Percentiles rank a stretch among this genome's conserved stretches.
phyloP scores from a whole-genome alignment of 169 alveolate species.

The Plasmodium berghei region DNA sequence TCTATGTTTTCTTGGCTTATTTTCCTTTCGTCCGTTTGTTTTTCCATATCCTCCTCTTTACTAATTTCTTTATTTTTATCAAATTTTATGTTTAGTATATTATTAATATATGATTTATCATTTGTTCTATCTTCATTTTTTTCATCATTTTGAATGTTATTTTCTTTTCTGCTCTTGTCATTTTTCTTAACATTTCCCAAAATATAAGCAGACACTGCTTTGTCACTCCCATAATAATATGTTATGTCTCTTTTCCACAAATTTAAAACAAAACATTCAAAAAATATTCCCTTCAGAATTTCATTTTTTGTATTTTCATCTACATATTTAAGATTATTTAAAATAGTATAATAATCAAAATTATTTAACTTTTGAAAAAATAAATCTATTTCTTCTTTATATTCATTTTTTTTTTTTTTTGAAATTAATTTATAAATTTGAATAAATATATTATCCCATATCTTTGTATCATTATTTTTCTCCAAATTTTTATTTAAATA shows the following conservation, averaged over 20 bases:
- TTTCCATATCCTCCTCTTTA: neutral
- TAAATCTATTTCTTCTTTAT: constrained; percentile 17
- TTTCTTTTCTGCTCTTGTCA: neutral
- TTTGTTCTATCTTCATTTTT: neutral
- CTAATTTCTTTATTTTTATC: neutral
- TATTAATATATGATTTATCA: constrained; percentile 29
- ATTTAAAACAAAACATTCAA: constrained; percentile 40
- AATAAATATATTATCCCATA: constrained; percentile 51
- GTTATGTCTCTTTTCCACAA: constrained; percentile 51
- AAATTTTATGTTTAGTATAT: neutral
- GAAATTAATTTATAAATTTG: constrained; percentile 48
- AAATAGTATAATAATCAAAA: constrained; percentile 22
- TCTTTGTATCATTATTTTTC: constrained; percentile 8
- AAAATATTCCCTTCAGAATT: constrained; percentile 30
- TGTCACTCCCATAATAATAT: neutral
- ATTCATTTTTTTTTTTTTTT: constrained; percentile 32
- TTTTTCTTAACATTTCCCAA: neutral
- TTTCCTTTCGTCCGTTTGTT: neutral
- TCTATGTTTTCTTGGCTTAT: neutral
- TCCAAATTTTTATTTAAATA: constrained; percentile 24
- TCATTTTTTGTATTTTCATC: constrained; percentile 43
- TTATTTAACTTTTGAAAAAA: constrained; percentile 29
- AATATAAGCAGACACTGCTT: neutral
- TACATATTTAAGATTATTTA: constrained; percentile 37
- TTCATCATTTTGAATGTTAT: constrained; percentile 16